Evolutionary conservation across 495 filamentous ascomycete species (phyloP), one percentile per base, ranked within the genome.

Genomic region (Clohesyomyces aquaticus): DNA sequence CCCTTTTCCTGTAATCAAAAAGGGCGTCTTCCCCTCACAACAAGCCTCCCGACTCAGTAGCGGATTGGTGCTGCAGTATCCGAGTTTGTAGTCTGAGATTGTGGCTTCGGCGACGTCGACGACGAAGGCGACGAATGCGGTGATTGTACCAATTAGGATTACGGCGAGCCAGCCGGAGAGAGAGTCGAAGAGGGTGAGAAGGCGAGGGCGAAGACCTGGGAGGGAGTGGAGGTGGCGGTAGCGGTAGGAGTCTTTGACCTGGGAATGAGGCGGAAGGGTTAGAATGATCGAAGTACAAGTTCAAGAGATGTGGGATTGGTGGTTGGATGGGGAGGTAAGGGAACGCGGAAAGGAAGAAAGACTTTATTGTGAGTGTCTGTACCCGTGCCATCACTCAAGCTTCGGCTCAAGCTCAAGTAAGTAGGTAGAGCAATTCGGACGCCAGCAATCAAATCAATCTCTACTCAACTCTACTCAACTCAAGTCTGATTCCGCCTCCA

Each of bases 171-270:
- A 82, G 55, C 80, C 80, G 42, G 81, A 78, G 47, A 73, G 76
- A 27, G 77, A 65, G 42, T 83, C 80, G 66, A 79, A 79, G 21
- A 66, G 56, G 6, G 69, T 71, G 27, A 70, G 38, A 0, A 76
- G 23, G 0, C 56, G 41, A 43, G 72, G 73, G 27, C 75, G 77
- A 27, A 81, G 61, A 2, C 80, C 77, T 65, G 66, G 68, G 19
- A 70, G 70, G 19, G 71, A 60, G 51, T 76, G 74, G 43, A 84
- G 65, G 55, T 68, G 63, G 35, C 81, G 74, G 57, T 72, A 76
- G 19, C 82, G 80, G 66, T 79, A 82, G n/a, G 82, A 81, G 60
- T 83, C 80, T 74, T 84, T 84, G 73, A 84, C 76, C 79, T 81
- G 50, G 53, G 51, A 52, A 27, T 32, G 19, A 10, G 42, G 21